Base-by-base conservation (phyloP, 2,329 filamentous ascomycete species). In the Leptographium flavum region DNA sequence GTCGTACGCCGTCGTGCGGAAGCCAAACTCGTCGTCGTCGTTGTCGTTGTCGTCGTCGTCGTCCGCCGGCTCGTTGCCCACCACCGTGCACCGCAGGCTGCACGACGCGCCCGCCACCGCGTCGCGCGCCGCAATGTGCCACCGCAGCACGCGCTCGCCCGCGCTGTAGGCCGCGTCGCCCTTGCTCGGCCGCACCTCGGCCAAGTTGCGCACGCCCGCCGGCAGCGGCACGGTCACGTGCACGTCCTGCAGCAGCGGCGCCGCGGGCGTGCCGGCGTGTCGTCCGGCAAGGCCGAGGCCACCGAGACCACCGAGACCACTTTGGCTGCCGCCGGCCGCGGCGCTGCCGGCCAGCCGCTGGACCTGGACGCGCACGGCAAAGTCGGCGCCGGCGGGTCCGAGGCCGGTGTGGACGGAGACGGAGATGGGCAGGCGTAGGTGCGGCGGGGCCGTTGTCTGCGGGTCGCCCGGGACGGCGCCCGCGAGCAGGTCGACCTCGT, bases 401-500 rank as follows among this genome's bases (percentile, higher is more conserved):
- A 95, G 69, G 0, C 80, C 79, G 2, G 87, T 90, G 54, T 81
- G 83, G 40, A 96, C 76, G 56, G 94, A 85, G 42, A 94, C 70
- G 41, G 72, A 79, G 3, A 92, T 82, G 0, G 92, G 92, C 5
- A 96, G 65, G 57, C 87, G 87, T 14, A 96, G 68, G 53, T 75
- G 80, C 48, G 76, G 80, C 48, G 76, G 76, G 39, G 23, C 22
- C 45, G 69, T 67, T 2, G 75, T 63, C 45, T 64, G 72, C 9
- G 19, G 11, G 3, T 27, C 3, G 31, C 17, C 14, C 10, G n/a
- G 27, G 7, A 74, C 72, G 19, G 72, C 69, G 52, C 68, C 70
- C 0, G 87, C 87, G 13, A 96, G 69, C 21, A 98, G 65, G 60
- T 98, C 86, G 19, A 94, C 87, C 61, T 95, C 90, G 58, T 98